Evolutionary conservation across 2,329 filamentous ascomycete genomes (phyloP).

Genomic region (Teratosphaeria nubilosa): DNA sequence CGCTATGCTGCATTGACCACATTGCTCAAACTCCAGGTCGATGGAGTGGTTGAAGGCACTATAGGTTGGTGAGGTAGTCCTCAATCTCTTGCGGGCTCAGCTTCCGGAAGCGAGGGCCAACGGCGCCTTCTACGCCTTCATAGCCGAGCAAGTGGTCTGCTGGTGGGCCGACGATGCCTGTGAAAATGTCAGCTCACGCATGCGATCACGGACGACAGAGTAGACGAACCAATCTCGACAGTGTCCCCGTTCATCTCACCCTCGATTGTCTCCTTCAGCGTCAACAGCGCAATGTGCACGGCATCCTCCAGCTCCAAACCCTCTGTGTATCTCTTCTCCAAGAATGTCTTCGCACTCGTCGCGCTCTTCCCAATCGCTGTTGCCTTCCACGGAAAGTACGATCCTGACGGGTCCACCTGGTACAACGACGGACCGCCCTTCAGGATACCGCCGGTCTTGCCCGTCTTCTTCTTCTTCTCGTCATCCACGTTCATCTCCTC

Average conservation of each 20-base stretch:
- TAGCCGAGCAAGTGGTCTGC: constrained; percentile 87
- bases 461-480: constrained; percentile 62
- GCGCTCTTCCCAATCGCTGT: constrained; percentile 98
- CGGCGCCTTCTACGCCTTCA: constrained; percentile 76
- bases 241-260: constrained; percentile 14
- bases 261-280: constrained; percentile 88
- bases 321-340: constrained; percentile 98
- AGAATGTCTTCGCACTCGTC: constrained; percentile 94
- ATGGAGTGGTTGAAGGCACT: constrained; percentile 26
- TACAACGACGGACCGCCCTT: constrained; percentile 97
- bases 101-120: constrained; percentile 84
- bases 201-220: background rate
- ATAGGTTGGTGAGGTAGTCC: constrained; percentile 98
- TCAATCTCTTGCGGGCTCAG: constrained; percentile 96
- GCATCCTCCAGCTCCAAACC: constrained; percentile 95
- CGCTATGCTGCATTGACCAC: constrained; percentile 1
- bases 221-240: constrained; percentile 50
- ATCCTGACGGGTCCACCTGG: constrained; percentile 97
- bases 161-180: constrained; percentile 89
- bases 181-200: background rate
- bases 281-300: constrained; percentile 94
- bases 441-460: constrained; percentile 88
- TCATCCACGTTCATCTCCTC: constrained; percentile 34
- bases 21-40: background rate
- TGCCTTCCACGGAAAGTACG: constrained; percentile 99